Base-by-base conservation (phyloP, 2,329 filamentous ascomycete genomes). In the Alternaria metachromatica region DNA sequence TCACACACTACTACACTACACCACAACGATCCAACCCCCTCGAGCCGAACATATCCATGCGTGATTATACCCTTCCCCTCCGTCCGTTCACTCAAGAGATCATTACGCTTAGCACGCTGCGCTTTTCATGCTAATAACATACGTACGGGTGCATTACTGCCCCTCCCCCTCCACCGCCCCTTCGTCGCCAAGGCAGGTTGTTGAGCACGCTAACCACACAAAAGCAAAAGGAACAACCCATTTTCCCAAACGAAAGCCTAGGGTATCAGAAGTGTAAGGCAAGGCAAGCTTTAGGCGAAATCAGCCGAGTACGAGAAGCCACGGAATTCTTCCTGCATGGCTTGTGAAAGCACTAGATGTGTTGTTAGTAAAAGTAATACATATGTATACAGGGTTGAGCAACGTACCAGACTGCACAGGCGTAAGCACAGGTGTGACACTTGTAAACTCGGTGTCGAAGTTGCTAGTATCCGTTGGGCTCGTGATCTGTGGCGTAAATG, bases 281-380 rank as follows among this genome's bases (percentile, higher is more conserved):
- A 56, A 56, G 49, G 49, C 30, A 54, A 44, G 44, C 62, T 73
- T 18, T 74, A 80, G 56, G 91, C 91, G 82, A 96, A 96, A 81
- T 97, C 94, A 64, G 93, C 92, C 56, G 93, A 96, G 83, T 99
- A 99, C 25, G 95, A 98, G 85, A 99, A 99, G 70, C 96, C 96
- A 63, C 96, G 90, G 91, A 99, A 99, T 81, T 99, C 94, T 84
- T 99, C 96, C 84, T 99, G 96, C 94, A 98, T 98, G 46, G 94
- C 93, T 85, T 98, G 96, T 26, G 95, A 97, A 68, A 99, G 87
- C 48, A 99, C 96, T 97, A 71, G 8, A 56, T 25, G 62, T 11
- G 30, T 60, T 65, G 66, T 66, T 65, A 70, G 60, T 71, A 33
- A 46, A 53, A 50, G 28, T 41, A 10, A 26, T 9, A 44, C 8